phyloP scores from a whole-genome alignment of 768 basidiomycete species.

The Trametes villosa region DNA sequence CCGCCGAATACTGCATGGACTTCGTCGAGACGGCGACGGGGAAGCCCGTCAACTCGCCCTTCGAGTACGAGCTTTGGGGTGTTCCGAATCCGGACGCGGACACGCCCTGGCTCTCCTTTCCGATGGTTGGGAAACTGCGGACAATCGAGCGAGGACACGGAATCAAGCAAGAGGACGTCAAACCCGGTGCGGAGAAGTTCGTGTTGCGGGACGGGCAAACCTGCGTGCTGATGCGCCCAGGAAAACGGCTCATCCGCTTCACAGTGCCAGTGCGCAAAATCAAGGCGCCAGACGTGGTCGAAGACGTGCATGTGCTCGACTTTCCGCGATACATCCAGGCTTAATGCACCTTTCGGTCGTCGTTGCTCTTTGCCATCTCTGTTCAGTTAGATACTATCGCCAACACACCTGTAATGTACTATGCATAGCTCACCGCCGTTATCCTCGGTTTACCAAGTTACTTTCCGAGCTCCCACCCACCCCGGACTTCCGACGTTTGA shows the following conservation, averaged over 20 bases:
- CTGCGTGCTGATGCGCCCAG: neutral
- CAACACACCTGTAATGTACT: too few relatives aligned
- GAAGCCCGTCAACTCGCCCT: slow-evolving; percentile 5
- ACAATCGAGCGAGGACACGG: neutral
- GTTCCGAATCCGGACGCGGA: neutral
- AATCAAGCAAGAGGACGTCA: slow-evolving; percentile 3
- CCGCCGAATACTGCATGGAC: slow-evolving; percentile 4
- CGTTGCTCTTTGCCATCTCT: too few relatives aligned
- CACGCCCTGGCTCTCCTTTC: neutral
- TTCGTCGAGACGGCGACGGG: slow-evolving; percentile 1
- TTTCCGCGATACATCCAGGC: neutral
- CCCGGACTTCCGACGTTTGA: too few relatives aligned
- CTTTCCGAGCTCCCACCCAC: too few relatives aligned
- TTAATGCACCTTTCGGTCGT: too few relatives aligned
- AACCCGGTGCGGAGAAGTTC: slow-evolving; percentile 1
- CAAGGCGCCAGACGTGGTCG: neutral
- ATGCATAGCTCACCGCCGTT: too few relatives aligned
- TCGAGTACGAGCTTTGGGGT: slow-evolving; percentile 6
- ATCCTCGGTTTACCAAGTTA: too few relatives aligned
- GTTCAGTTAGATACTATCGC: too few relatives aligned
- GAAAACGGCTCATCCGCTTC: neutral
- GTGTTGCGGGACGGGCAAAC: slow-evolving; percentile 7
- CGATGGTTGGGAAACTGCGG: neutral
- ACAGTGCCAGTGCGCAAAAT: slow-evolving; percentile 1
- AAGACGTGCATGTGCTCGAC: neutral